Conservation (phyloP, 495 filamentous ascomycete genomes). For the Neurospora sp. region DNA sequence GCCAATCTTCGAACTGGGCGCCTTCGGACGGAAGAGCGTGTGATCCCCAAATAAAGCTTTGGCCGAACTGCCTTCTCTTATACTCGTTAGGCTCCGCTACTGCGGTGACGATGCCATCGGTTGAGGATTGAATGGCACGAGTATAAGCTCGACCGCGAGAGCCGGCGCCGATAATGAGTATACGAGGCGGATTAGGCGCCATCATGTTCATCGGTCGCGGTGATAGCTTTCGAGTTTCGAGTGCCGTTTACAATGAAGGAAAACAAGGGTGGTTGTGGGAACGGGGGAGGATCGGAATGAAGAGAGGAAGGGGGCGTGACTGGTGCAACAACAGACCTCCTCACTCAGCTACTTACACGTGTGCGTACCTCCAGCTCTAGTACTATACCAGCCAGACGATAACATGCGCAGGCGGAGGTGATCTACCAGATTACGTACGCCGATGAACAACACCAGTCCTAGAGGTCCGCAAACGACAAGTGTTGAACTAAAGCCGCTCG, state of each 20-base stretch:
- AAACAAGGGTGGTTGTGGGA: background rate
- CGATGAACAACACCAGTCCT: background rate
- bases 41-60: slow-evolving; percentile 56
- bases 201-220: background rate
- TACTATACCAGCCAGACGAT: background rate
- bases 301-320: background rate
- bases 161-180: slow-evolving; percentile 82
- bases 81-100: slow-evolving; percentile 74
- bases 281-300: background rate
- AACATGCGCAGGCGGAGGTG: background rate
- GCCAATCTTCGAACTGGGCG: slow-evolving; percentile 66
- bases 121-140: slow-evolving; percentile 47
- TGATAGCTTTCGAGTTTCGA: background rate
- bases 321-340: background rate
- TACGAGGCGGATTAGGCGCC: slow-evolving; percentile 38
- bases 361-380: background rate
- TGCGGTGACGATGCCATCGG: slow-evolving; percentile 55
- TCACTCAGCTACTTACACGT: background rate
- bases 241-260: slow-evolving; percentile 43
- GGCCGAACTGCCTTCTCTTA: slow-evolving; percentile 60
- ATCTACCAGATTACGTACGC: background rate
- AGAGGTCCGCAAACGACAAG: background rate
- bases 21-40: slow-evolving; percentile 25
- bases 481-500: background rate
- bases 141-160: slow-evolving; percentile 74